phyloP scores from a whole-genome alignment of 208 protist species.

The Zelonia costaricensis region DNA sequence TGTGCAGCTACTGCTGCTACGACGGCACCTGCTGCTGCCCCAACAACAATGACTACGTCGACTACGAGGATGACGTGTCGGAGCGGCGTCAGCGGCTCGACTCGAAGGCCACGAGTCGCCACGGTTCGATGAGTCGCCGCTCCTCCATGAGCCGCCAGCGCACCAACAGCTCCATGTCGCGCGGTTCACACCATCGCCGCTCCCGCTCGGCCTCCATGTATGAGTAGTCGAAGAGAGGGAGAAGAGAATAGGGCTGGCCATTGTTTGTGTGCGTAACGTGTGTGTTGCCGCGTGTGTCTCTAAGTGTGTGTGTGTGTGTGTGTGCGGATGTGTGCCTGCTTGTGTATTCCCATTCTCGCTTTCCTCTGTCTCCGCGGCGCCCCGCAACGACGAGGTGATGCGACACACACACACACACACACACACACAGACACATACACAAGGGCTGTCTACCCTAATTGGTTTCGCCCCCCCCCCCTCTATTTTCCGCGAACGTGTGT shows the following conservation, averaged over 20 bases:
- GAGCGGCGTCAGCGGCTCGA: not conserved
- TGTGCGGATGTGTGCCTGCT: not conserved
- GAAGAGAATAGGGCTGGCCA: not conserved
- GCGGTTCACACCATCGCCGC: too few relatives aligned
- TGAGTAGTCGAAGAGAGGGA: too few relatives aligned
- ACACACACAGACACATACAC: not conserved
- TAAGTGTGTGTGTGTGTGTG: not conserved
- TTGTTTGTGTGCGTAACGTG: not conserved
- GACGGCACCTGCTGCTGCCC: conserved; percentile 1
- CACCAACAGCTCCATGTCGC: not conserved
- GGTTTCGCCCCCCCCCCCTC: too few relatives aligned
- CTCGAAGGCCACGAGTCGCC: too few relatives aligned
- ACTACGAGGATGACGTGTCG: not conserved
- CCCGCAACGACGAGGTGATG: not conserved
- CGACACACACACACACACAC: not conserved
- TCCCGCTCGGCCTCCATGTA: too few relatives aligned
- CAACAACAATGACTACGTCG: not conserved
- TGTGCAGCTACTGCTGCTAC: conserved; percentile 11
- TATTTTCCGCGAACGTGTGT: too few relatives aligned
- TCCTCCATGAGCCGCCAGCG: not conserved
- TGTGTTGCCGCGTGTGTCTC: not conserved
- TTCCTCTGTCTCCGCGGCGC: not conserved
- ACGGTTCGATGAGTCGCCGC: not conserved
- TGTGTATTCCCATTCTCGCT: not conserved
- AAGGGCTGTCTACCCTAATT: too few relatives aligned